These are phyloP conservation scores for Xylaria sp. DNA, from an alignment of 495 filamentous ascomycete genomes.

Conservation along the genomic window DNA sequence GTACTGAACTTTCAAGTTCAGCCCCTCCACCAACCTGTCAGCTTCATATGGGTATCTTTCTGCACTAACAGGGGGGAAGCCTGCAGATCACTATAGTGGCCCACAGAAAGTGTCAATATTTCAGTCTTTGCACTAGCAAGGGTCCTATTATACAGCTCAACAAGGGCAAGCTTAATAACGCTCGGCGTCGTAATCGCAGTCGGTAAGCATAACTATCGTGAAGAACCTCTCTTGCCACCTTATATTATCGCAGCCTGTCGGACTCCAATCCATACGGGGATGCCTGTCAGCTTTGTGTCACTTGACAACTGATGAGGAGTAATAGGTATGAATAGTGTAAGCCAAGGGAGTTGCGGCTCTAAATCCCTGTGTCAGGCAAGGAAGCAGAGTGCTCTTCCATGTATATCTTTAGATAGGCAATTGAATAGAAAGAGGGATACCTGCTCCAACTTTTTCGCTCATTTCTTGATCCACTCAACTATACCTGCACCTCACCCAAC, in stretches of 20 bases:
- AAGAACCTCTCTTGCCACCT: not conserved
- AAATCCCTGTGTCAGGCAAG: not conserved
- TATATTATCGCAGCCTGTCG: not conserved
- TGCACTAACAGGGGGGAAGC: conserved; percentile 9
- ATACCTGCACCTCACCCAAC: not conserved
- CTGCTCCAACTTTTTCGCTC: not conserved
- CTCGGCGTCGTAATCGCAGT: not conserved
- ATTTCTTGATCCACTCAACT: not conserved
- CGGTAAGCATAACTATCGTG: not conserved
- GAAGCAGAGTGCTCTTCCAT: not conserved
- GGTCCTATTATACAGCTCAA: not conserved
- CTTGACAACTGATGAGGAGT: not conserved
- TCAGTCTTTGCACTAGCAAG: not conserved
- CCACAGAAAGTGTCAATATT: conserved; percentile 13
- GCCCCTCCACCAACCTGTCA: not conserved
- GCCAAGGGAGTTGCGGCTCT: not conserved
- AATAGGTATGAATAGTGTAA: not conserved
- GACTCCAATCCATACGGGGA: not conserved
- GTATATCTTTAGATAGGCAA: not conserved
- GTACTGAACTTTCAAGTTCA: conserved; percentile 8
- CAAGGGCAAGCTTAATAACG: conserved; percentile 14
- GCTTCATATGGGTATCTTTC: not conserved
- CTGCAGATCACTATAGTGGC: conserved; percentile 3
- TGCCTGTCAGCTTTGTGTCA: not conserved
- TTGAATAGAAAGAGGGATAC: conserved; percentile 9